A percentile compares a stretch with the other conserved stretches of the same genome.
These are phyloP conservation scores for Lagenidium giganteum DNA, from an alignment of 352 stramenopile species.

Conservation along the genomic window DNA sequence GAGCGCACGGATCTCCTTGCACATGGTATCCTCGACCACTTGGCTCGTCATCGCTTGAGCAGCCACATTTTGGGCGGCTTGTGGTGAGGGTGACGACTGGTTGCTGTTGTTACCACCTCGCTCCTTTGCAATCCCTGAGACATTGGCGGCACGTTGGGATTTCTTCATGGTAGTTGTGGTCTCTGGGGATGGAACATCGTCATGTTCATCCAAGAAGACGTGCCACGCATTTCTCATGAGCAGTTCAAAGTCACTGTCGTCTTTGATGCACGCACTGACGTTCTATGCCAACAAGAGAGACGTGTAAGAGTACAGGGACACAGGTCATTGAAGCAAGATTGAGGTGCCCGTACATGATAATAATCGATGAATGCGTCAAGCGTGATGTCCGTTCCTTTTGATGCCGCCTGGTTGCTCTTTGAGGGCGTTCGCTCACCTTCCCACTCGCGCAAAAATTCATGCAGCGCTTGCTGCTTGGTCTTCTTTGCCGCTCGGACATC, in stretches of 20 bases:
- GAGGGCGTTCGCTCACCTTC: too few species aligned
- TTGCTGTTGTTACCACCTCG: too few species aligned
- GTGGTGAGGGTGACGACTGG: too few species aligned
- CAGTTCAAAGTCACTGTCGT: conserved; percentile 83
- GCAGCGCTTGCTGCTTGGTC: conserved; percentile 42
- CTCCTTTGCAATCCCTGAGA: too few species aligned
- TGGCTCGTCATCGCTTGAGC: too few species aligned
- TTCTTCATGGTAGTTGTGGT: conserved; percentile 10
- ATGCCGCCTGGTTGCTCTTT: conserved; percentile 12
- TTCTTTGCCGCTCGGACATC: conserved; percentile 60
- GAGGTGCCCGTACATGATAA: conserved; percentile 58
- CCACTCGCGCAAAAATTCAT: conserved; percentile 74
- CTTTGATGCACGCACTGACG: conserved; percentile 65
- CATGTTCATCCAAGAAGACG: conserved; percentile 26
- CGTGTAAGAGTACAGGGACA: conserved; percentile 1
- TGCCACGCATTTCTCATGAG: conserved; percentile 76
- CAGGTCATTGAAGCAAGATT: not conserved
- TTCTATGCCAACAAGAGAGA: conserved; percentile 35
- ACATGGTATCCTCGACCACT: too few species aligned
- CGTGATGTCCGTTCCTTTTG: conserved; percentile 36
- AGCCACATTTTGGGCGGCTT: too few species aligned
- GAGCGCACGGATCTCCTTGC: too few species aligned
- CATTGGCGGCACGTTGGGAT: conserved; percentile 1
- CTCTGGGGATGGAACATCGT: conserved; percentile 12
- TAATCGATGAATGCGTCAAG: conserved; percentile 67